Evolutionary conservation across 208 protist species (phyloP).

Genomic region (Balamuthia mandrillaris): DNA sequence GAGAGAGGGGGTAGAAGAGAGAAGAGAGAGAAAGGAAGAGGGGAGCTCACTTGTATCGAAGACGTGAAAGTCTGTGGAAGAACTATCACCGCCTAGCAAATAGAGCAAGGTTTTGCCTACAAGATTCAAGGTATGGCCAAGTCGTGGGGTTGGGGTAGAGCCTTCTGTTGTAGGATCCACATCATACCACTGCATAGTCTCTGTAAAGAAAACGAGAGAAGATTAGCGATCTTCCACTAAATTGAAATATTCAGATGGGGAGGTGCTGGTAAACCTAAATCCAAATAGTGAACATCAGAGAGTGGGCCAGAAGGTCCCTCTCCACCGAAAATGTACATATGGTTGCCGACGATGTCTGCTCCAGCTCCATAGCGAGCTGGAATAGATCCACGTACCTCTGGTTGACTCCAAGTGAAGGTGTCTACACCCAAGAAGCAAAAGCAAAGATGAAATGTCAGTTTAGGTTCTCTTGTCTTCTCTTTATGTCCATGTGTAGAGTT

Average conservation of each 20-base stretch:
- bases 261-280: neutral
- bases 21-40: neutral
- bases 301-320: neutral
- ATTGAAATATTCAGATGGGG: too few relatives aligned
- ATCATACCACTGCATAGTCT: neutral
- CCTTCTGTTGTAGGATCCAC: neutral
- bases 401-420: conserved; percentile 8
- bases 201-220: neutral
- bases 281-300: conserved; percentile 8
- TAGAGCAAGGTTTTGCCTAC: conserved; percentile 18
- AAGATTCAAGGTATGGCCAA: neutral
- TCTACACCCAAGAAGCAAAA: neutral
- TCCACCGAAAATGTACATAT: neutral
- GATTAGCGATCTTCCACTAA: neutral
- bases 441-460: neutral
- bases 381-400: neutral
- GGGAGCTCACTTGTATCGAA: neutral
- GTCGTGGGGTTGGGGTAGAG: neutral
- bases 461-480: too few relatives aligned
- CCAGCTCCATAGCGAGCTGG: neutral
- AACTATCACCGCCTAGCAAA: neutral
- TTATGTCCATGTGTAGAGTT: too few relatives aligned
- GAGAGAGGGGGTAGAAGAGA: neutral
- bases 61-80: conserved; percentile 15
- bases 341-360: neutral